Evolutionary conservation across 352 stramenopile species (phyloP).

Genomic region (Plasmopara viticola): DNA sequence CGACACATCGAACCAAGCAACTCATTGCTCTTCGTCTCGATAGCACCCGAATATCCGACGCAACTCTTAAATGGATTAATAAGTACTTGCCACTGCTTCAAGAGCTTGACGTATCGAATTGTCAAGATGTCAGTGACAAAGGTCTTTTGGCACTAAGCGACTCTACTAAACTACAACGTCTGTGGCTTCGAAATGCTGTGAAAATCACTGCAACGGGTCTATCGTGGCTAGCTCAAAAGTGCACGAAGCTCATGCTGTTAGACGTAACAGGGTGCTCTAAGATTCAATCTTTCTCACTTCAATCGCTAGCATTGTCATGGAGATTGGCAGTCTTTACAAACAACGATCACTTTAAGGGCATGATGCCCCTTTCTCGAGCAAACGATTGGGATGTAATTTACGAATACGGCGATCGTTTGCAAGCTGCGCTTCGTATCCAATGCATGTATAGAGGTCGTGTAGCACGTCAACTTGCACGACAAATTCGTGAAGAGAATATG

Average conservation of each 20-base stretch:
- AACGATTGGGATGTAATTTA: slow-evolving; percentile 82
- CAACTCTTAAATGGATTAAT: slow-evolving; percentile 35
- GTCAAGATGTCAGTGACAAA: slow-evolving; percentile 66
- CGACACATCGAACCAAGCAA: slow-evolving; percentile 5
- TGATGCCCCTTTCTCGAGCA: slow-evolving; percentile 65
- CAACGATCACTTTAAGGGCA: slow-evolving; percentile 62
- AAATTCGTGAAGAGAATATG: slow-evolving; percentile 44
- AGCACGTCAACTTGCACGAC: slow-evolving; percentile 30
- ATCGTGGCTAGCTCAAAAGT: slow-evolving; percentile 84
- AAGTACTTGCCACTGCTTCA: slow-evolving; percentile 47
- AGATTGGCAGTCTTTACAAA: slow-evolving; percentile 42
- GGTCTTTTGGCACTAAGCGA: slow-evolving; percentile 66
- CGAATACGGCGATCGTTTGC: slow-evolving; percentile 73
- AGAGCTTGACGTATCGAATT: slow-evolving; percentile 78
- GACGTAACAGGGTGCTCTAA: slow-evolving; percentile 51
- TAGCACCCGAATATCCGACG: slow-evolving; percentile 33
- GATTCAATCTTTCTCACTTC: slow-evolving; percentile 45
- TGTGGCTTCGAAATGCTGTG: slow-evolving; percentile 61
- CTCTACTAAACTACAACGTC: slow-evolving; percentile 33
- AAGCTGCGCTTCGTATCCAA: slow-evolving; percentile 60
- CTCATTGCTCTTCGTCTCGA: slow-evolving; percentile 39
- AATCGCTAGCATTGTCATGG: slow-evolving; percentile 51
- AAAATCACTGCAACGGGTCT: slow-evolving; percentile 71
- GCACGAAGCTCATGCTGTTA: slow-evolving; percentile 46
- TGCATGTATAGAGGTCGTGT: slow-evolving; percentile 54